These are phyloP conservation scores for Russula sp. DNA, from an alignment of 768 basidiomycete species.

Conservation along the genomic window DNA sequence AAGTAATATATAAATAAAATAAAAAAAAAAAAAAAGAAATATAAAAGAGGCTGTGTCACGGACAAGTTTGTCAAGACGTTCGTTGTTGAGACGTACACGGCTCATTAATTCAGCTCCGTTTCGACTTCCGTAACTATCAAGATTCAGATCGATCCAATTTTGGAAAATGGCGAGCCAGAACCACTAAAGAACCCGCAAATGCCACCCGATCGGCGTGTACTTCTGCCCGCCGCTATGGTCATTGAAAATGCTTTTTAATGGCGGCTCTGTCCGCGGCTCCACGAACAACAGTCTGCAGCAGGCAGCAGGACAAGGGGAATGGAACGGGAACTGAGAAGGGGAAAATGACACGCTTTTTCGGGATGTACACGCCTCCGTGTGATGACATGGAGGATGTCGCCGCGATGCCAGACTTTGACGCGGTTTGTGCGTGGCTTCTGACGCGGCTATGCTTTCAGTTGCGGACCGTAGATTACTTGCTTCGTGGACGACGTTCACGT, in stretches of 20 bases:
- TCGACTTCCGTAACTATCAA: slow-evolving; percentile 4
- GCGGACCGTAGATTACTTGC: slow-evolving; percentile 5
- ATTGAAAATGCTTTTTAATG: slow-evolving; percentile 12
- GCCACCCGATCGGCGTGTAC: slow-evolving; percentile 13
- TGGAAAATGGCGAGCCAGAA: slow-evolving; percentile 7
- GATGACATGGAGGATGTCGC: slow-evolving; percentile 1
- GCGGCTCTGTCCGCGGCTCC: slow-evolving; percentile 16
- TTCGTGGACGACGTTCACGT: neutral
- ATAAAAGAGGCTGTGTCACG: slow-evolving; percentile 3
- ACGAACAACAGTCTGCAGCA: slow-evolving; percentile 9
- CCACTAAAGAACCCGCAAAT: slow-evolving; percentile 1
- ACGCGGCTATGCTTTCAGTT: neutral
- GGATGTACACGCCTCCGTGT: slow-evolving; percentile 3
- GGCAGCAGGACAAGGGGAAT: slow-evolving; percentile 4
- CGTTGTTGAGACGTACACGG: neutral
- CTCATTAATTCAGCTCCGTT: slow-evolving; percentile 14
- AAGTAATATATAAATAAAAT: neutral
- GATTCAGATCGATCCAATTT: neutral
- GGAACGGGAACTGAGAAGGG: slow-evolving; percentile 8
- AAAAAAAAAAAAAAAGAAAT: neutral
- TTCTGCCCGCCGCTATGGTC: slow-evolving; percentile 13
- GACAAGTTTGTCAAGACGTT: neutral
- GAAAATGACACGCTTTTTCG: slow-evolving; percentile 8
- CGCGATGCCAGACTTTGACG: neutral
- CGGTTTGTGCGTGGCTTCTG: slow-evolving; percentile 7